Evolutionary conservation across 2,329 filamentous ascomycete genomes (phyloP).

Genomic region (Alternaria burnsii): DNA sequence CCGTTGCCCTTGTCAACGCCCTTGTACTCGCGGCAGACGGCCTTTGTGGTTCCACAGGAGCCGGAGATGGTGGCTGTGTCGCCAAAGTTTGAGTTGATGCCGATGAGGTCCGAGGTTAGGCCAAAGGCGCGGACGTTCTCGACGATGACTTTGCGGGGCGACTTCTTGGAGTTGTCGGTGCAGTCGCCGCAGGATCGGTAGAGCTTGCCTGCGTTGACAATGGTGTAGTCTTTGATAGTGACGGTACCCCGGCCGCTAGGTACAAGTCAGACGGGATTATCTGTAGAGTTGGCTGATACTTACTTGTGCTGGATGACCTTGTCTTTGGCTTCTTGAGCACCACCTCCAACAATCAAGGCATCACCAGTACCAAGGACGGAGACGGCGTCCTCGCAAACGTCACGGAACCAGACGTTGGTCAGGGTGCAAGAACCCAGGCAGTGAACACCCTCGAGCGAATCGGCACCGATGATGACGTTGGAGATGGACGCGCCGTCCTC

Average conservation of each 20-base stretch:
- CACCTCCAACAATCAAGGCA: conserved; percentile 49
- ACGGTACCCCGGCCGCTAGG: conserved; percentile 7
- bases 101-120: conserved; percentile 52
- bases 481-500: conserved; percentile 59
- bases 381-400: conserved; percentile 47
- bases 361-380: conserved; percentile 39
- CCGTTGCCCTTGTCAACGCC: conserved; percentile 33
- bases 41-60: conserved; percentile 41
- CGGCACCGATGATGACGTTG: conserved; percentile 64
- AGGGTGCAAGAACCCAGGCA: conserved; percentile 59
- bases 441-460: conserved; percentile 61
- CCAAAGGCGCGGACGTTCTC: conserved; percentile 52
- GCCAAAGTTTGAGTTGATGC: conserved; percentile 60
- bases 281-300: conserved; percentile 23
- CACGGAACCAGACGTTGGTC: conserved; percentile 41
- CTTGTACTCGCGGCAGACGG: conserved; percentile 36
- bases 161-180: conserved; percentile 55
- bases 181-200: conserved; percentile 58
- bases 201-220: conserved; percentile 58
- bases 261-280: background rate
- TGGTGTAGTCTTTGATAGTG: conserved; percentile 47
- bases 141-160: conserved; percentile 54
- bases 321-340: conserved; percentile 44
- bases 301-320: conserved; percentile 51
- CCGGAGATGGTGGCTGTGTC: conserved; percentile 57